Evolutionary conservation across 495 filamentous ascomycete species (phyloP).

Genomic region (Daldinia decipiens): DNA sequence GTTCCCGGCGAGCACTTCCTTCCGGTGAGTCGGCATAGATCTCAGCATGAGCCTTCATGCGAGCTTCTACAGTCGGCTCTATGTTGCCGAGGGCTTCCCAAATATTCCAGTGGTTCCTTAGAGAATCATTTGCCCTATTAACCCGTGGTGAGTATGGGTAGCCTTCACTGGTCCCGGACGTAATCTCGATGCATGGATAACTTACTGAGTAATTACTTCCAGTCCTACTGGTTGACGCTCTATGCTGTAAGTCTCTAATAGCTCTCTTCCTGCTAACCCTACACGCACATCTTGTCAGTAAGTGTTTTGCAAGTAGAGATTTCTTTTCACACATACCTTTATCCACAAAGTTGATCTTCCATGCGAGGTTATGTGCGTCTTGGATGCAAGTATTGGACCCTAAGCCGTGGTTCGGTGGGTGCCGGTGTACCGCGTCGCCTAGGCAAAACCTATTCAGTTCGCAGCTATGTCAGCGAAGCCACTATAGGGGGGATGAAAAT

Average conservation of each 20-base stretch:
- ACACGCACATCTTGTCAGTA: neutral
- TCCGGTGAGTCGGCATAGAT: neutral
- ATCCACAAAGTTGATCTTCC: neutral
- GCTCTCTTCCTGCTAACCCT: neutral
- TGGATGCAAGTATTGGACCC: neutral
- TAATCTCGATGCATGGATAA: neutral
- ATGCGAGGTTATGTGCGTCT: neutral
- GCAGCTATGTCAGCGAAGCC: neutral
- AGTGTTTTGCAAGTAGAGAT: neutral
- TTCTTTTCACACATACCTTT: neutral
- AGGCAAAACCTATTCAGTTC: neutral
- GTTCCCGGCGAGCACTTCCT: neutral
- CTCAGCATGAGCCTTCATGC: neutral
- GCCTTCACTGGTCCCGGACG: neutral
- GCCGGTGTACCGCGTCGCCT: neutral
- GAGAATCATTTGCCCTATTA: neutral
- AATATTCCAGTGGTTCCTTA: neutral
- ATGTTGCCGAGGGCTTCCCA: neutral
- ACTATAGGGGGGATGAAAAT: neutral
- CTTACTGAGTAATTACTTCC: neutral
- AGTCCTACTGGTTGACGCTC: slow-evolving; percentile 5
- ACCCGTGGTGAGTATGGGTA: neutral
- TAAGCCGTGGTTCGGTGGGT: neutral
- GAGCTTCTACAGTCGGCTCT: neutral
- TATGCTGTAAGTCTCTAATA: neutral